A percentile compares a stretch with the other conserved stretches of the same genome.
Evolutionary conservation across 2,329 filamentous ascomycete species (phyloP).

Genomic region (Apiospora pterosperma): DNA sequence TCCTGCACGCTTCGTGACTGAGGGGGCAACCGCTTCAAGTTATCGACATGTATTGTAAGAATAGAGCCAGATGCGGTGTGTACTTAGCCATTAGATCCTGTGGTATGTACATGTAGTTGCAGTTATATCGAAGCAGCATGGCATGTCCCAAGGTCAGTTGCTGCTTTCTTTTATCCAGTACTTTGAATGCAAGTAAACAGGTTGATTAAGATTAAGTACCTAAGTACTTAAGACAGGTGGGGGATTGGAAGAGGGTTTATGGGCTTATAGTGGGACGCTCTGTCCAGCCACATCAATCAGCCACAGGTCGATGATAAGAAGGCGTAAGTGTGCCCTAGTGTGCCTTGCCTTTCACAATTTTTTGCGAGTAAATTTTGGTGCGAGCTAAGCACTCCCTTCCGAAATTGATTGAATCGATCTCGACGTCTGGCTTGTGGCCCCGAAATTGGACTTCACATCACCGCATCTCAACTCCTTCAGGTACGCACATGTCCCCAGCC

Average conservation of each 20-base stretch:
- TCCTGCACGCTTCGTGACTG: no score
- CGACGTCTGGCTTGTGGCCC: conserved; percentile 5
- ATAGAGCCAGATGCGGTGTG: no score
- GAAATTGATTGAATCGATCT: conserved; percentile 8
- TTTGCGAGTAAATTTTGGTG: conserved; percentile 2
- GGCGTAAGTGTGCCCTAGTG: conserved; percentile 1
- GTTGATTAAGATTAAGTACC: neutral
- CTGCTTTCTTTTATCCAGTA: neutral
- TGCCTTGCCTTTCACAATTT: conserved; percentile 1
- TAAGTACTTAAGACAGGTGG: neutral
- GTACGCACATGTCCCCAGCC: conserved; percentile 16
- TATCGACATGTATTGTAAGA: no score
- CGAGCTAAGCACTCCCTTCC: conserved; percentile 1
- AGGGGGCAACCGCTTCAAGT: no score
- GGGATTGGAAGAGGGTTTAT: neutral
- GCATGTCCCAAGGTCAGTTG: neutral
- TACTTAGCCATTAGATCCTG: no score
- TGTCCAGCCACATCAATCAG: neutral
- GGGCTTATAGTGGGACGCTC: neutral
- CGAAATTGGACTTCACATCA: conserved; percentile 24
- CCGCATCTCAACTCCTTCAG: conserved; percentile 27
- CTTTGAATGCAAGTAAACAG: neutral
- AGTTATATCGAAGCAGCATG: no score
- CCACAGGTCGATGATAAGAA: neutral
- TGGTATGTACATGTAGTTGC: no score